These are phyloP conservation scores for Phytophthora quininea DNA, from an alignment of 352 stramenopile species.

Conservation along the genomic window DNA sequence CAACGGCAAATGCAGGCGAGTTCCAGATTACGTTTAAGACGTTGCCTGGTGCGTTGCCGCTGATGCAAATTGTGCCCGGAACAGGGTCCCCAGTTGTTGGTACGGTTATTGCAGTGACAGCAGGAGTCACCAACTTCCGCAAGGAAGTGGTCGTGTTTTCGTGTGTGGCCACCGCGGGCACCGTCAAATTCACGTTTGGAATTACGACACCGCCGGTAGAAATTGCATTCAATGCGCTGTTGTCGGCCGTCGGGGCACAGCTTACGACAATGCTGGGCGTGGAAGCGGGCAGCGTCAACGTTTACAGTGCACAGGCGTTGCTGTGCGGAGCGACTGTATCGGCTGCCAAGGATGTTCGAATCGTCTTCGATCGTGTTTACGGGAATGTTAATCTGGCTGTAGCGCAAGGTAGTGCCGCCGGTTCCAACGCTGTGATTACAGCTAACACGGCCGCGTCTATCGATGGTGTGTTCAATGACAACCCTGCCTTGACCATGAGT, in stretches of 20 bases:
- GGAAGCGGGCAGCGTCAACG: conserved; percentile 63
- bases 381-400: conserved; percentile 49
- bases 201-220: conserved; percentile 4
- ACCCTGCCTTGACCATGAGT: conserved; percentile 60
- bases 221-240: conserved; percentile 30
- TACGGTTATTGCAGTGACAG: conserved; percentile 32
- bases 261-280: conserved; percentile 57
- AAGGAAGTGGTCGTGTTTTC: conserved; percentile 73
- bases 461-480: conserved; percentile 63
- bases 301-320: conserved; percentile 47
- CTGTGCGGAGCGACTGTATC: conserved; percentile 43
- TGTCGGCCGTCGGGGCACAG: conserved; percentile 41
- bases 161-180: conserved; percentile 41
- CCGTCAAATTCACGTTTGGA: conserved; percentile 43
- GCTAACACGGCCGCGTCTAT: conserved; percentile 43
- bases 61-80: conserved; percentile 18
- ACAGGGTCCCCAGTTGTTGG: conserved; percentile 13
- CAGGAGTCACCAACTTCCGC: conserved; percentile 61
- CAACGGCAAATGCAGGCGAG: conserved; percentile 16
- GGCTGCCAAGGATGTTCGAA: conserved; percentile 40
- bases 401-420: conserved; percentile 14
- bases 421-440: conserved; percentile 20
- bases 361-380: conserved; percentile 72
- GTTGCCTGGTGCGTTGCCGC: conserved; percentile 53
- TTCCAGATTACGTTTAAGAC: conserved; percentile 68